phyloP scores from a whole-genome alignment of 1,139 yeast genomes.

The Taphrina confusa region DNA sequence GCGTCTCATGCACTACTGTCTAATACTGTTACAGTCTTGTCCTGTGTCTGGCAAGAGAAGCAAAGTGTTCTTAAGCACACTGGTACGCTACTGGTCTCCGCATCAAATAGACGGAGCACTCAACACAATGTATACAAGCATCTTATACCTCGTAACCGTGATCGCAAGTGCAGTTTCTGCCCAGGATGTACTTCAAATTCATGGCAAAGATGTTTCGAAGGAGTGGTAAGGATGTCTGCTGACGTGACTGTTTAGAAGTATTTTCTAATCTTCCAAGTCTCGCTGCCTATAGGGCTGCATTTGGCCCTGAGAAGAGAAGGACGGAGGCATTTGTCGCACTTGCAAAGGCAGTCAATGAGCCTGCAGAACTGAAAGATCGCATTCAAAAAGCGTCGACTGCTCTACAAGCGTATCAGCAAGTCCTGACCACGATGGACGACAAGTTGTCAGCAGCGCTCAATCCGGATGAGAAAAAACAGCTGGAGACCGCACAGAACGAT shows the following conservation, averaged over 20 bases:
- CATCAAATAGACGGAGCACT: too few relatives aligned
- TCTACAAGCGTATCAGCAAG: constrained; percentile 11
- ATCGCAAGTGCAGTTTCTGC: constrained; percentile 2
- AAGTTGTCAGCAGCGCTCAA: constrained; percentile 11
- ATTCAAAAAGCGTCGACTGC: constrained; percentile 5
- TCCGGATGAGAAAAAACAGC: constrained; percentile 1
- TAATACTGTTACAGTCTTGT: too few relatives aligned
- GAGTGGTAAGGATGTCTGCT: neutral
- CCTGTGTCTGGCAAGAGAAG: too few relatives aligned
- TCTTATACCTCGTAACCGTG: neutral
- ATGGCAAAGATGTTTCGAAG: constrained; percentile 26
- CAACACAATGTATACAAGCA: too few relatives aligned
- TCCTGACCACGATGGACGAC: constrained; percentile 8
- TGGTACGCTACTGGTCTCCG: too few relatives aligned
- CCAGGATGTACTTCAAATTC: constrained; percentile 14
- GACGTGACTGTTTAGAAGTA: too few relatives aligned
- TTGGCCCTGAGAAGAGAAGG: constrained; percentile 10
- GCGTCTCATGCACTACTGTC: too few relatives aligned
- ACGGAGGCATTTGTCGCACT: constrained; percentile 12
- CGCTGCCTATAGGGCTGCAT: constrained; percentile 17
- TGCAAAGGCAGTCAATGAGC: constrained; percentile 1
- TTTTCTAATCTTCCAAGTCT: neutral
- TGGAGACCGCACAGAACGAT: constrained; percentile 6
- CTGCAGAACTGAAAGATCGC: constrained; percentile 6
- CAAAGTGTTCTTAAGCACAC: too few relatives aligned